These are phyloP conservation scores for Cystobasidium slooffiae DNA, from an alignment of 1,284 basidiomycete species.

Conservation along the genomic window DNA sequence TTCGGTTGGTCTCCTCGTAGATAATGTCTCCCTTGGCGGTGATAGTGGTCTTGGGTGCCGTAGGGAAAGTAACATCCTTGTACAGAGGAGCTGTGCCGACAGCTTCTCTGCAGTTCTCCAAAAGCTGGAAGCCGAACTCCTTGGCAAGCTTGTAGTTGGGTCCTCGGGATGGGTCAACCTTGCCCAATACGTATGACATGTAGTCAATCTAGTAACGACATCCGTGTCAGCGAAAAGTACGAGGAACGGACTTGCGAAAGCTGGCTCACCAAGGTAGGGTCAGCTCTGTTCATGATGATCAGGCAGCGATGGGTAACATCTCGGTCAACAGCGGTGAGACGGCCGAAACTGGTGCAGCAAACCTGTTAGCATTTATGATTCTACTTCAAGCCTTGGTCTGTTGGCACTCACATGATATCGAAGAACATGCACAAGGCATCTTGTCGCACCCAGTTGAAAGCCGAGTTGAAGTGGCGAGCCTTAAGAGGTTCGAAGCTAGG, in stretches of 20 bases:
- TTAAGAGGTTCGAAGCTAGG: conserved; percentile 92
- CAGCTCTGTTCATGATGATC: conserved; percentile 94
- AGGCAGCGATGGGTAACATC: conserved; percentile 94
- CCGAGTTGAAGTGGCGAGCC: conserved; percentile 95
- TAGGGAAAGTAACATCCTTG: conserved; percentile 97
- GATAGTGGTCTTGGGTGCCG: conserved; percentile 92
- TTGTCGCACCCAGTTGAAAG: conserved; percentile 95
- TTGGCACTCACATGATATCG: conserved; percentile 71
- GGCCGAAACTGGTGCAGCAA: conserved; percentile 67
- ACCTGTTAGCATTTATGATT: background rate
- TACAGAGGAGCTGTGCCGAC: conserved; percentile 82
- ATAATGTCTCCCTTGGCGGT: conserved; percentile 91
- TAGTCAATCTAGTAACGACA: conserved; percentile 62
- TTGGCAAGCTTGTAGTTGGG: conserved; percentile 92
- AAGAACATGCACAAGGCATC: conserved; percentile 94
- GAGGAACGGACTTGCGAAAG: background rate
- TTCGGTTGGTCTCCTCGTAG: conserved; percentile 90
- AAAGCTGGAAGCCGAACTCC: conserved; percentile 93
- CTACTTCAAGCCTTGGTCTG: background rate
- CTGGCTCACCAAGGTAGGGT: conserved; percentile 72
- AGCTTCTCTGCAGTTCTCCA: conserved; percentile 89
- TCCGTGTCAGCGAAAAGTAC: background rate
- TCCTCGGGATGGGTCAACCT: conserved; percentile 73
- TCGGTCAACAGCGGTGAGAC: conserved; percentile 83
- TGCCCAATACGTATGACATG: conserved; percentile 94